A percentile compares a stretch with the other conserved stretches of the same genome.
Conservation (phyloP, 768 basidiomycete genomes). For the Clavulina sp. region DNA sequence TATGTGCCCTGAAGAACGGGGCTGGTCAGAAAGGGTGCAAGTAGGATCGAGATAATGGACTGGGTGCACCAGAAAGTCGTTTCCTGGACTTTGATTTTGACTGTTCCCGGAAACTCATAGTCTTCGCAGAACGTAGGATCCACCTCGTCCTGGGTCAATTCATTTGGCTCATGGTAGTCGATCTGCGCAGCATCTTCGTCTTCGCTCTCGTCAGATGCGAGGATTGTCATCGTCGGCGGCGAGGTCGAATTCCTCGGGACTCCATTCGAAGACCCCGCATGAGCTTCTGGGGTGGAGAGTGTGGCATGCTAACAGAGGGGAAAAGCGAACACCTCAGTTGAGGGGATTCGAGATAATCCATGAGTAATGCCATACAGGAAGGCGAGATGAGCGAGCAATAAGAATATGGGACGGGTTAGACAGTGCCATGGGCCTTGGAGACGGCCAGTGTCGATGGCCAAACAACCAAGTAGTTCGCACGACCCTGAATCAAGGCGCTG, state of each 20-base stretch:
- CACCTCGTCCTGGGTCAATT: constrained; percentile 54
- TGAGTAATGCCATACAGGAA: too few relatives aligned
- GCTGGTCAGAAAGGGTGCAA: constrained; percentile 3
- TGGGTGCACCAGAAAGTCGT: constrained; percentile 67
- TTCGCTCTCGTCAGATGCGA: constrained; percentile 42
- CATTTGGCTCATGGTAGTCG: constrained; percentile 12
- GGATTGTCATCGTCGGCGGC: constrained; percentile 54
- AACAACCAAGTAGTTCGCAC: too few relatives aligned
- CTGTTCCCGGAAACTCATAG: constrained; percentile 58
- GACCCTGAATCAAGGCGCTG: too few relatives aligned
- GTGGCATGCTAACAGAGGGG: constrained; percentile 61
- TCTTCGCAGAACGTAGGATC: constrained; percentile 61
- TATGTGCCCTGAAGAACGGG: constrained; percentile 51
- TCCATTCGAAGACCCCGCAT: constrained; percentile 71
- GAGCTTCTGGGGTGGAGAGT: constrained; percentile 73
- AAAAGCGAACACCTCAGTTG: too few relatives aligned
- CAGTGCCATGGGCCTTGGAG: too few relatives aligned
- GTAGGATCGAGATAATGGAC: neutral
- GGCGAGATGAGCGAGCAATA: constrained; percentile 71
- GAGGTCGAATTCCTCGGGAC: constrained; percentile 59
- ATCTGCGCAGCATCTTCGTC: constrained; percentile 8
- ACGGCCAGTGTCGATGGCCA: too few relatives aligned
- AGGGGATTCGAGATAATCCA: too few relatives aligned
- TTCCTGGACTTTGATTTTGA: constrained; percentile 78
- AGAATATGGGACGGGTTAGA: constrained; percentile 73